Base-by-base conservation (phyloP, 805 yeast genomes). In the Ogataea parapolymorpha region DNA sequence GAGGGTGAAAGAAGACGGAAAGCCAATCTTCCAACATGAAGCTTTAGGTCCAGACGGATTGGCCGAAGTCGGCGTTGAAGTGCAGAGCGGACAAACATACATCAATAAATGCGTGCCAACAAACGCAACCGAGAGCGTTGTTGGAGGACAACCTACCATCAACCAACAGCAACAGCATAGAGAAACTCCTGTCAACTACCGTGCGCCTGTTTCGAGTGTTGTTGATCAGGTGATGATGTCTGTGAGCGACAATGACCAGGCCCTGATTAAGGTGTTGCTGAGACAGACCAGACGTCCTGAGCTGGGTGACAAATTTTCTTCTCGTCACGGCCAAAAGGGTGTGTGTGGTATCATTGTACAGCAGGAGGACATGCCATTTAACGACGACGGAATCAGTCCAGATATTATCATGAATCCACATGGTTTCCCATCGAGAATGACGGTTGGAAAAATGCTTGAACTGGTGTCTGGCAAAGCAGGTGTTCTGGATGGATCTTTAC, bases 361-460 rank as follows among this genome's bases (percentile, higher is more conserved):
- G 53, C 98, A 91, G 61, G 98, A 91, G 54, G 99, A 91, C 58
- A 74, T 91, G 74, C 99, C 99, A 11, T 91, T 91, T 66, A 87
- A 82, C 59, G 98, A 93, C 54, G 77, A 81, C 44, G 99, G 99
- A 61, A 77, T 93, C 18, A 72, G 79, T 3, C 99, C 99, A 0
- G 99, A 91, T 68, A 90, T 91, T 50, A 91, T 91, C 58, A 91
- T 91, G 97, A 91, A 91, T 60, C 99, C 99, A 2, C 99, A 91
- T 64, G 99, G 97, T 70, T 93, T 91, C 82, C 99, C 99, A 48
- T 91, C 98, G 26, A 95, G 99, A 77, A 93, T 93, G 99, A 93
- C 99, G 28, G 98, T 93, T 14, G 99, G 99, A 45, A 93, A 93
- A 66, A 91, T 93, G 98, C 80, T 93, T 51, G 99, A 93, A 65